phyloP scores from a whole-genome alignment of 2,329 filamentous ascomycete species.

The Sporothrix phasma region DNA sequence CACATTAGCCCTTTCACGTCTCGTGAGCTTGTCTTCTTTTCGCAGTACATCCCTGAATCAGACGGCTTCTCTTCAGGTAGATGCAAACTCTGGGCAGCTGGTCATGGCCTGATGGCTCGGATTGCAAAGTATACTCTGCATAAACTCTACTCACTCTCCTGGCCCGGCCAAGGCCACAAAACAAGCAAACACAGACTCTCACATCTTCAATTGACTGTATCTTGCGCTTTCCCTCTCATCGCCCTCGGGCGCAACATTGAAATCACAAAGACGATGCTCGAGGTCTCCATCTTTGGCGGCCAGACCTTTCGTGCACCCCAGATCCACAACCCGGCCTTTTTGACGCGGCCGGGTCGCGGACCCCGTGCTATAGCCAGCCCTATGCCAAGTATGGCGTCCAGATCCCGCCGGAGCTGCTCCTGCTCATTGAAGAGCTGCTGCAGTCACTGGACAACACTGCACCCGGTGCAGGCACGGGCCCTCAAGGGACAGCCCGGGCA shows the following conservation, averaged over 20 bases:
- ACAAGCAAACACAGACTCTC: not conserved
- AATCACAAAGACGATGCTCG: constrained; percentile 21
- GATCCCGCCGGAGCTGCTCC: constrained; percentile 14
- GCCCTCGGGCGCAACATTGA: not conserved
- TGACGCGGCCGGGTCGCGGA: constrained; percentile 22
- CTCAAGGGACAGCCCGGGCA: not conserved
- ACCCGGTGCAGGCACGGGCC: not conserved
- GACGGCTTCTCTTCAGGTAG: not conserved
- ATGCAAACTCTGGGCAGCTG: not conserved
- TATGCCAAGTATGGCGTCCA: constrained; percentile 25
- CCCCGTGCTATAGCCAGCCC: constrained; percentile 26
- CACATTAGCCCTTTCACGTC: not conserved
- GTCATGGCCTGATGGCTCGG: no score
- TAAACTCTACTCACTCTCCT: not conserved
- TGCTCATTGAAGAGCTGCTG: constrained; percentile 23
- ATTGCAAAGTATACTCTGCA: not conserved
- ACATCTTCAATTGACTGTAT: not conserved
- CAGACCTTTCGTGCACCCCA: constrained; percentile 31
- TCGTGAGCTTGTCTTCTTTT: not conserved
- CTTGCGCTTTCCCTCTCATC: not conserved
- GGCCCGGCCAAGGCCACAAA: not conserved
- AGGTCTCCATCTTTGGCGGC: constrained; percentile 30
- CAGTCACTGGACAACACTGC: constrained; percentile 1
- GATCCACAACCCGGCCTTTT: constrained; percentile 31
- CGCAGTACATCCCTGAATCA: not conserved